Conservation (phyloP, 2,329 filamentous ascomycete species). For the Onygena corvina region DNA sequence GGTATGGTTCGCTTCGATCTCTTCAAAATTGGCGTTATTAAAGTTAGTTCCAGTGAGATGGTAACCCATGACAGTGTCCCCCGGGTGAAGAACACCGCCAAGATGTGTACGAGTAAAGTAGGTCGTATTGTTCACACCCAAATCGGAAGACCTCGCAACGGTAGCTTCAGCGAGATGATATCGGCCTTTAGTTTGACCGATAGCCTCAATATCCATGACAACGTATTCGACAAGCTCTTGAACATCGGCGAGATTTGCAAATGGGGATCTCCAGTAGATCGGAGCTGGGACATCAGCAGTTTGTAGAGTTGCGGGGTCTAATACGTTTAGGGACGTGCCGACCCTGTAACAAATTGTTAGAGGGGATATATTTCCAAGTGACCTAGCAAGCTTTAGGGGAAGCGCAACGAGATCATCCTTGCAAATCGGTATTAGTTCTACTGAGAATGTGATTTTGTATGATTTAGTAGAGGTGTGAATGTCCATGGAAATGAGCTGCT, state of each 20-base stretch:
- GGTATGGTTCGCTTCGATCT: constrained; percentile 62
- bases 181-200: constrained; percentile 62
- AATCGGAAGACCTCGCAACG: constrained; percentile 72
- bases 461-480: constrained; percentile 79
- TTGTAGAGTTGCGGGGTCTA: constrained; percentile 85
- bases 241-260: constrained; percentile 69
- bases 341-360: constrained; percentile 76
- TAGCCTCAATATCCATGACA: constrained; percentile 81
- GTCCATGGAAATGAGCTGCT: constrained; percentile 88
- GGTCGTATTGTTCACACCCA: constrained; percentile 72
- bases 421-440: constrained; percentile 85
- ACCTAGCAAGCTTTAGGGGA: constrained; percentile 77
- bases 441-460: constrained; percentile 89
- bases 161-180: constrained; percentile 79
- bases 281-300: constrained; percentile 71
- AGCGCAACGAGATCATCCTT: constrained; percentile 95
- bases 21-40: constrained; percentile 78
- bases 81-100: constrained; percentile 69
- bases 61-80: constrained; percentile 93
- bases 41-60: constrained; percentile 79
- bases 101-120: constrained; percentile 89
- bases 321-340: constrained; percentile 75
- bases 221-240: constrained; percentile 83
- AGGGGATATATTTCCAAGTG: constrained; percentile 76
- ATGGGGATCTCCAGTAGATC: constrained; percentile 85